phyloP scores from a whole-genome alignment of 192 early-diverging fungal species.

The Backusella sp. region DNA sequence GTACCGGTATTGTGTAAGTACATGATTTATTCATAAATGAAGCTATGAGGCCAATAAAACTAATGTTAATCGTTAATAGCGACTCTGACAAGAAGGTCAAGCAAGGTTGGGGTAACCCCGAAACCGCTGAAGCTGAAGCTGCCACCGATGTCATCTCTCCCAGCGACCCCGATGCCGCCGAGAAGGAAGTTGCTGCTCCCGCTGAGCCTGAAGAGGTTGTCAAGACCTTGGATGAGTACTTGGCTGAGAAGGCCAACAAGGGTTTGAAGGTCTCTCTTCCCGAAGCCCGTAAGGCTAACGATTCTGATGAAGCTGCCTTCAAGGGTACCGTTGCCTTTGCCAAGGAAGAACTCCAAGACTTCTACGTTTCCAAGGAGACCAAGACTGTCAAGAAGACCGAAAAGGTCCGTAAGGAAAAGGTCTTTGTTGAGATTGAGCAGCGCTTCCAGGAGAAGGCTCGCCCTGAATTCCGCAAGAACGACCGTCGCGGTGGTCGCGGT shows the following conservation, averaged over 20 bases:
- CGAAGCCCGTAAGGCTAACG: constrained; percentile 79
- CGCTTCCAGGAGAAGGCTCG: constrained; percentile 72
- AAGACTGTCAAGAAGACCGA: constrained; percentile 40
- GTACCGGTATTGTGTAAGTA: constrained; percentile 63
- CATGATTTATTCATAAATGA: neutral
- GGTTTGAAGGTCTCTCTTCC: constrained; percentile 54
- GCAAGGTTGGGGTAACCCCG: constrained; percentile 76
- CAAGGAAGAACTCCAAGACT: constrained; percentile 74
- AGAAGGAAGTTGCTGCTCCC: constrained; percentile 39
- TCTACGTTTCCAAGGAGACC: constrained; percentile 62
- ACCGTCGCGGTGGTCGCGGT: constrained; percentile 37
- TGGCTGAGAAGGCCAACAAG: constrained; percentile 69
- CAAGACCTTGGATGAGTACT: constrained; percentile 88
- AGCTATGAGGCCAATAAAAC: neutral
- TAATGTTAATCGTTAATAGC: constrained; percentile 15
- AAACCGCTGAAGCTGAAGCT: constrained; percentile 56
- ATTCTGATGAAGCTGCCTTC: constrained; percentile 81
- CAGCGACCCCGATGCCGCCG: constrained; percentile 33
- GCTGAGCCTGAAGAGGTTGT: constrained; percentile 76
- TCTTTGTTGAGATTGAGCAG: constrained; percentile 75
- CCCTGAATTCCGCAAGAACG: constrained; percentile 57
- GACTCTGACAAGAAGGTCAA: constrained; percentile 93
- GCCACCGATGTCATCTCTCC: constrained; percentile 16
- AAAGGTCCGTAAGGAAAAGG: constrained; percentile 74
- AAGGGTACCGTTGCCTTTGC: constrained; percentile 73